phyloP scores from a whole-genome alignment of 495 filamentous ascomycete species.

The Jackrogersella multiformis region DNA sequence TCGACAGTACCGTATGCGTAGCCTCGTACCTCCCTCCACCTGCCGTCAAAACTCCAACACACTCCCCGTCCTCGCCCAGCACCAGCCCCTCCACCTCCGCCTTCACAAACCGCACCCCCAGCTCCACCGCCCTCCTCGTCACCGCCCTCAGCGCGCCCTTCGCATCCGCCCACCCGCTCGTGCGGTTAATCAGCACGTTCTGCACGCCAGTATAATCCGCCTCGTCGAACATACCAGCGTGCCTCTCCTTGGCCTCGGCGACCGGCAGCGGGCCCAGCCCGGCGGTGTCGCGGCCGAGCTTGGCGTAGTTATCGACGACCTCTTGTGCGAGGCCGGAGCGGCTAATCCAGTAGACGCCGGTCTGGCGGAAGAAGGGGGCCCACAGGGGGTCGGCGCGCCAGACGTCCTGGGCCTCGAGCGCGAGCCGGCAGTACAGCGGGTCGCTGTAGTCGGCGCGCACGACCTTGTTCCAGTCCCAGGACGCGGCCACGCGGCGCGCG shows the following conservation, averaged over 20 bases:
- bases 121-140: slow-evolving; percentile 55
- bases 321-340: slow-evolving; percentile 55
- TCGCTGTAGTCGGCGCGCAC: slow-evolving; percentile 72
- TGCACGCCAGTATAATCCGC: slow-evolving; percentile 63
- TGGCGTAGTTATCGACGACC: slow-evolving; percentile 61
- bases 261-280: slow-evolving; percentile 51
- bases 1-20: slow-evolving; percentile 61
- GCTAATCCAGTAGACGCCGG: slow-evolving; percentile 63
- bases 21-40: slow-evolving; percentile 55
- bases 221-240: slow-evolving; percentile 61
- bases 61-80: slow-evolving; percentile 53
- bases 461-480: slow-evolving; percentile 75
- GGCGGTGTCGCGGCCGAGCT: slow-evolving; percentile 54
- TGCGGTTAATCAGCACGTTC: slow-evolving; percentile 59
- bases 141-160: slow-evolving; percentile 59
- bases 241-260: slow-evolving; percentile 55
- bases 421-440: slow-evolving; percentile 64
- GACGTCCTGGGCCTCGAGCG: slow-evolving; percentile 63
- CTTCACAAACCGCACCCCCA: slow-evolving; percentile 63
- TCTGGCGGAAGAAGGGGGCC: slow-evolving; percentile 65
- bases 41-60: slow-evolving; percentile 57
- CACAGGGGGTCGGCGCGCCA: slow-evolving; percentile 65
- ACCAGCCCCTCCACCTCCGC: slow-evolving; percentile 57
- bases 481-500: slow-evolving; percentile 60
- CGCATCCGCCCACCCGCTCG: slow-evolving; percentile 71